These are phyloP conservation scores for Boletales sp. DNA, from an alignment of 768 basidiomycete genomes.

Conservation along the genomic window DNA sequence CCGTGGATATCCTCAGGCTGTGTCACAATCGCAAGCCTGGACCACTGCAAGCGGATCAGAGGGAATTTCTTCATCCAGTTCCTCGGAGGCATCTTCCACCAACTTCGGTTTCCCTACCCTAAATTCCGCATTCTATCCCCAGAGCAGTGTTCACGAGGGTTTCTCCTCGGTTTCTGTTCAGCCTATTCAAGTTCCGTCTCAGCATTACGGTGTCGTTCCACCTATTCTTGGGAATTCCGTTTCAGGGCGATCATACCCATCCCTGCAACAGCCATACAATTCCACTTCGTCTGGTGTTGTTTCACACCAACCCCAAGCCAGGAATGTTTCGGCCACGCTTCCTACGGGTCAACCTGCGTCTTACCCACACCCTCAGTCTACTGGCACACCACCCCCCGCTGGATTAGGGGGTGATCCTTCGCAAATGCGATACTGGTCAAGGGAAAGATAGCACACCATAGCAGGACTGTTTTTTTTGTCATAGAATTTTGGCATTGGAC, in stretches of 20 bases:
- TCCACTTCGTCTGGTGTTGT: slow-evolving; percentile 14
- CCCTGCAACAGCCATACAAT: slow-evolving; percentile 26
- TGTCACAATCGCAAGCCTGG: slow-evolving; percentile 25
- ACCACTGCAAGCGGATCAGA: slow-evolving; percentile 17
- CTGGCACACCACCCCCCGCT: slow-evolving; percentile 25
- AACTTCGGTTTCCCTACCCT: slow-evolving; percentile 48
- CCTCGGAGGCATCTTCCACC: slow-evolving; percentile 21
- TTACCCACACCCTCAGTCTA: slow-evolving; percentile 24
- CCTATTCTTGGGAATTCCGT: slow-evolving; percentile 19
- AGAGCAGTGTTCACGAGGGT: slow-evolving; percentile 30
- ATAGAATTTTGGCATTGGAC: slow-evolving; percentile 16
- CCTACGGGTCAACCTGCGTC: slow-evolving; percentile 23
- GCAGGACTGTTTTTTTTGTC: slow-evolving; percentile 5
- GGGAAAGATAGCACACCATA: slow-evolving; percentile 16
- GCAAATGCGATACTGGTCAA: slow-evolving; percentile 27
- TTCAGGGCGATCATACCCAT: slow-evolving; percentile 25
- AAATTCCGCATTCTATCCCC: slow-evolving; percentile 56
- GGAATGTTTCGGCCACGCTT: slow-evolving; percentile 11
- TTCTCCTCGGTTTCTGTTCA: slow-evolving; percentile 32
- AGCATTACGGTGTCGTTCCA: slow-evolving; percentile 28
- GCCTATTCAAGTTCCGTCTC: slow-evolving; percentile 26
- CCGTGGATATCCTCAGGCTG: slow-evolving; percentile 27
- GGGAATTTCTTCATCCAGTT: slow-evolving; percentile 18
- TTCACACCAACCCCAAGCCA: slow-evolving; percentile 26
- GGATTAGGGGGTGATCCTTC: slow-evolving; percentile 23